phyloP scores from a whole-genome alignment of 2,329 filamentous ascomycete genomes.

The Chaetoscypha palmicola region DNA sequence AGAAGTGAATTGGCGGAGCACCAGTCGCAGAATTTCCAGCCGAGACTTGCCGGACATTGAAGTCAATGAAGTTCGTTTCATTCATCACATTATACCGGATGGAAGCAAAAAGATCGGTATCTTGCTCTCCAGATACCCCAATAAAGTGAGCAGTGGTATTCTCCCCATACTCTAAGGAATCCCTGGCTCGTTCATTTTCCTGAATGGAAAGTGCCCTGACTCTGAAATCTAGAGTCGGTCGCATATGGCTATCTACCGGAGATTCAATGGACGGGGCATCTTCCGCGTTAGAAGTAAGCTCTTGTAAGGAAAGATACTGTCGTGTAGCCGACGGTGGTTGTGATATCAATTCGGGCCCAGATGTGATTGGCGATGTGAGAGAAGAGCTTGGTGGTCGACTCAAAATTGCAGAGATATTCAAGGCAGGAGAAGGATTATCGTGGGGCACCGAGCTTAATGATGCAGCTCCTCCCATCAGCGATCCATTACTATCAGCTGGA shows the following conservation, averaged over 20 bases:
- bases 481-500: neutral
- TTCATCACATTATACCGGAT: conserved; percentile 42
- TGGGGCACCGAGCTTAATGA: too few species aligned
- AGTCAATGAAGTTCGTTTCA: conserved; percentile 37
- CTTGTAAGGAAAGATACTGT: conserved; percentile 12
- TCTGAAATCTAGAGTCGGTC: neutral
- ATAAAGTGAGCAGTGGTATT: conserved; percentile 39
- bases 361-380: too few species aligned
- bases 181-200: conserved; percentile 7
- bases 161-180: conserved; percentile 38
- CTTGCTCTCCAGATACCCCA: conserved; percentile 40
- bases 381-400: too few species aligned
- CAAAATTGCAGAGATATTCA: too few species aligned
- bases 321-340: conserved; percentile 1
- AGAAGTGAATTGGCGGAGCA: conserved; percentile 40
- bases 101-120: conserved; percentile 39
- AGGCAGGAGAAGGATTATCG: too few species aligned
- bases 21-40: conserved; percentile 31
- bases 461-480: conserved; percentile 1
- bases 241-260: conserved; percentile 4
- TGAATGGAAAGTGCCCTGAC: conserved; percentile 1
- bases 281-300: conserved; percentile 11
- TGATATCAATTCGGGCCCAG: neutral
- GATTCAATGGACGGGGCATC: neutral
- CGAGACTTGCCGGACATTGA: conserved; percentile 38